Evolutionary conservation across 805 yeast species (phyloP).

Genomic region (Teunomyces panamensis): DNA sequence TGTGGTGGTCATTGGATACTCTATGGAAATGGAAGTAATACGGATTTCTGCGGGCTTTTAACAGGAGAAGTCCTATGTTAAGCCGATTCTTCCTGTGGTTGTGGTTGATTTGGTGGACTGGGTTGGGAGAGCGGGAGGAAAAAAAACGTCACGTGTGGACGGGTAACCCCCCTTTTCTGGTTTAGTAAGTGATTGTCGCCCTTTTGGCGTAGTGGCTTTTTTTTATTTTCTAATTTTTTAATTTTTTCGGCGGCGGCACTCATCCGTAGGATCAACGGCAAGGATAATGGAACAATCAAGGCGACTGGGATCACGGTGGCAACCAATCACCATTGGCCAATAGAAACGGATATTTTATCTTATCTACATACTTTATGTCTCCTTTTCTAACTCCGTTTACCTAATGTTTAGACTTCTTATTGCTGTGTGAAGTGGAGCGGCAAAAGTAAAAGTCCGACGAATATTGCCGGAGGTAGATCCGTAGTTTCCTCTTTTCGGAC

Average conservation of each 20-base stretch:
- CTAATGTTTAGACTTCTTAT: too few relatives aligned
- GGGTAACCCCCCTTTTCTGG: background rate
- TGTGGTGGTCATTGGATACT: conserved; percentile 73
- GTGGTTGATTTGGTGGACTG: background rate
- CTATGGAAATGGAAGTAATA: background rate
- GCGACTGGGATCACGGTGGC: too few relatives aligned
- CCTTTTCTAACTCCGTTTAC: too few relatives aligned
- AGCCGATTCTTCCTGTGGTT: conserved; percentile 2
- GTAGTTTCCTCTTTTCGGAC: background rate
- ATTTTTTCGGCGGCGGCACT: too few relatives aligned
- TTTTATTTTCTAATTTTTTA: background rate
- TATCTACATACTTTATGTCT: too few relatives aligned
- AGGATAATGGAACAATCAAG: too few relatives aligned
- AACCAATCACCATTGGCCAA: too few relatives aligned
- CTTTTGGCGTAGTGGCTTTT: background rate
- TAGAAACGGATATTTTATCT: too few relatives aligned
- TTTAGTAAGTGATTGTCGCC: background rate
- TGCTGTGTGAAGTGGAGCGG: too few relatives aligned
- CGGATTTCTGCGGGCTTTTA: too few relatives aligned
- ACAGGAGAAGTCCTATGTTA: background rate
- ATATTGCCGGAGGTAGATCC: background rate
- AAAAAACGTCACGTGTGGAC: background rate
- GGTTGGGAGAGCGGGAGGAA: background rate
- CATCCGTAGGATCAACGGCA: too few relatives aligned
- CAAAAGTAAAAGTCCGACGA: background rate